Evolutionary conservation across 129 eudicot species (phyloP), one percentile per base, ranked within the genome.

Genomic region (Oenanthe sinensis): DNA sequence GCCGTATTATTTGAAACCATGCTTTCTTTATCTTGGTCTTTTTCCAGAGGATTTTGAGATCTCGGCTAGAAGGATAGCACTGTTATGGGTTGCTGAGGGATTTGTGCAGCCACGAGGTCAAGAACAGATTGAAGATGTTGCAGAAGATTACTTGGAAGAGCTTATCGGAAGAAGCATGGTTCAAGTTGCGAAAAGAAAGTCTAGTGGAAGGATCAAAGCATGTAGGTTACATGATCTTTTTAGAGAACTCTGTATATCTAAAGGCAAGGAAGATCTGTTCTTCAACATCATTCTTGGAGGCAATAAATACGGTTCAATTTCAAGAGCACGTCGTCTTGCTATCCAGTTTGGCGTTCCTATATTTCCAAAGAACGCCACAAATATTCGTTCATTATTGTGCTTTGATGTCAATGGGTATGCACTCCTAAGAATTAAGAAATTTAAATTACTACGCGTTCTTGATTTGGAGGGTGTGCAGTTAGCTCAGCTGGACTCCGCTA

Each of bases 61-160:
- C 5, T 42, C 75, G 49, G 75, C 33, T 40, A 71, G 28, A 71
- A 71, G 47, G 47, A 8, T 71, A 43, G 42, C 26, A 16, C 42
- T 71, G 75, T 71, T 71, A 71, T 71, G 75, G 75, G 47, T 71
- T 9, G 49, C 75, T 3, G 75, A 39, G 19, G 47, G 75, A 2
- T 71, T 71, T 40, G 75, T 71, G 75, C 75, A 71, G 49, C 75
- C 75, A 30, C 74, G 74, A 2, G 74, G 46, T 37, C 26, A 71
- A 71, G 49, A 71, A 71, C 33, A 42, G 6, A 48, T 40, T 71
- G 75, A 71, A 71, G 75, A 69, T 37, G 74, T 69, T 69, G 46
- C 46, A 69, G 74, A 69, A 69, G 74, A 71, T 22, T 71, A 37
- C 75, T 71, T 71, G 14, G 75, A 71, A 71, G 75, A 71, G 75